phyloP scores from a whole-genome alignment of 768 basidiomycete species.

The Trametes villosa region DNA sequence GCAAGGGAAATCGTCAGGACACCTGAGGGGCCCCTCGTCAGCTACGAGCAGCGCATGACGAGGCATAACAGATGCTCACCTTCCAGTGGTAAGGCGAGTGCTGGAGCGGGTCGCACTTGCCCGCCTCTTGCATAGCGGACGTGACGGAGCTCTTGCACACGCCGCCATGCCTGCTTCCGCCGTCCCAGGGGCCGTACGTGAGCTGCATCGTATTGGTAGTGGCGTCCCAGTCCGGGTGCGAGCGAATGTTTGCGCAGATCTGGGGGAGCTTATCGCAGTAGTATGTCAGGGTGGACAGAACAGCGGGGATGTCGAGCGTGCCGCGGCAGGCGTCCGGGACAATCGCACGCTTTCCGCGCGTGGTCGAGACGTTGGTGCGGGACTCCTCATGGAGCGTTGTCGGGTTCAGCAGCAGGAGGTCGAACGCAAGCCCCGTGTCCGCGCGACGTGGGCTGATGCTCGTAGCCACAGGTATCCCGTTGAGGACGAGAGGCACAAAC shows the following conservation, averaged over 20 bases:
- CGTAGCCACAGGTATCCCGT: neutral
- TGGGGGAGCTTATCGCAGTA: constrained; percentile 7
- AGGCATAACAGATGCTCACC: neutral
- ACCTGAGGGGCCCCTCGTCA: neutral
- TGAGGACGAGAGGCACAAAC: neutral
- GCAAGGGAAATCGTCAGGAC: constrained; percentile 17
- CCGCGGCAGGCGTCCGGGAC: neutral
- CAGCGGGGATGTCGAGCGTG: neutral
- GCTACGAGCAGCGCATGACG: no score
- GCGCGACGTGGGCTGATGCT: neutral
- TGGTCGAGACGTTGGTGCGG: neutral
- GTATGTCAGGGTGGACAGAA: constrained; percentile 7
- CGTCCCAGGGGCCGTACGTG: constrained; percentile 6
- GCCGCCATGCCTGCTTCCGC: neutral
- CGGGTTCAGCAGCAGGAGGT: neutral
- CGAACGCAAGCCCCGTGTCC: neutral
- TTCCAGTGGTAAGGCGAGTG: constrained; percentile 10
- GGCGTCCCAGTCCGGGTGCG: constrained; percentile 1
- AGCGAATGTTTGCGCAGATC: constrained; percentile 11
- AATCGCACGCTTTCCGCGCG: neutral
- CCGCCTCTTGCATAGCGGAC: neutral
- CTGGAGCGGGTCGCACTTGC: constrained; percentile 4
- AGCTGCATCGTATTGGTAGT: constrained; percentile 4
- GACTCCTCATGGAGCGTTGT: neutral
- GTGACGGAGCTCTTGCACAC: neutral